A percentile compares a stretch with the other conserved stretches of the same genome.
Evolutionary conservation across 2,329 filamentous ascomycete genomes (phyloP).

Genomic region (Colletotrichum cordylinicola): DNA sequence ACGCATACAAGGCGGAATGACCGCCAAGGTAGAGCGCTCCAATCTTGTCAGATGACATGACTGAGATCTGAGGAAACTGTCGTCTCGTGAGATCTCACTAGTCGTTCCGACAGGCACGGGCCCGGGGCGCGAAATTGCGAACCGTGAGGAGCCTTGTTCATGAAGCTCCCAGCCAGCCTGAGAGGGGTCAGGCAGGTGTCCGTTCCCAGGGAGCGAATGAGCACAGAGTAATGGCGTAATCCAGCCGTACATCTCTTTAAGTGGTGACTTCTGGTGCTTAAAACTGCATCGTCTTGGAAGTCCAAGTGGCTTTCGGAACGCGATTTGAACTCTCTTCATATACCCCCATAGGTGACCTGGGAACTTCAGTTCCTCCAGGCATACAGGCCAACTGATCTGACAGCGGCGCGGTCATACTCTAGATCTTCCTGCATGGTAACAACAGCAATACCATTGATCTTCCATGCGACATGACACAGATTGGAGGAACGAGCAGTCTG

Average conservation of each 20-base stretch:
- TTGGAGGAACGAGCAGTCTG: neutral
- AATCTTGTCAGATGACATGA: no score
- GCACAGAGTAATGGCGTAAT: no score
- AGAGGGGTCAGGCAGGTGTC: no score
- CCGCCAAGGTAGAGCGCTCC: accelerated
- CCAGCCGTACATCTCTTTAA: neutral
- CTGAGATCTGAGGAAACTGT: neutral
- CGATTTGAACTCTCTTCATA: no score
- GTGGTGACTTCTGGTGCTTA: neutral
- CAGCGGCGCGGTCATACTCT: neutral
- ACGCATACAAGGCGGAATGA: no score
- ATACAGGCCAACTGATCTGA: neutral
- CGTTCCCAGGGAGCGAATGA: no score
- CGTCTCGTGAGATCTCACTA: neutral
- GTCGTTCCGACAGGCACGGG: neutral
- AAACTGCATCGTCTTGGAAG: neutral
- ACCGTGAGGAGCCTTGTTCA: neutral
- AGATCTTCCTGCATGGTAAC: neutral
- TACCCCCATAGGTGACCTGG: no score
- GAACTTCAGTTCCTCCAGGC: neutral
- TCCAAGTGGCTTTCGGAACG: neutral
- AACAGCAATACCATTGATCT: neutral
- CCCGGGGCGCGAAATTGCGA: neutral
- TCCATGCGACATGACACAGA: neutral
- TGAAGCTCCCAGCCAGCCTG: neutral